Evolutionary conservation across 257 asterid species (phyloP), one percentile per base, ranked within the genome.

Genomic region (Solanum etuberosum): DNA sequence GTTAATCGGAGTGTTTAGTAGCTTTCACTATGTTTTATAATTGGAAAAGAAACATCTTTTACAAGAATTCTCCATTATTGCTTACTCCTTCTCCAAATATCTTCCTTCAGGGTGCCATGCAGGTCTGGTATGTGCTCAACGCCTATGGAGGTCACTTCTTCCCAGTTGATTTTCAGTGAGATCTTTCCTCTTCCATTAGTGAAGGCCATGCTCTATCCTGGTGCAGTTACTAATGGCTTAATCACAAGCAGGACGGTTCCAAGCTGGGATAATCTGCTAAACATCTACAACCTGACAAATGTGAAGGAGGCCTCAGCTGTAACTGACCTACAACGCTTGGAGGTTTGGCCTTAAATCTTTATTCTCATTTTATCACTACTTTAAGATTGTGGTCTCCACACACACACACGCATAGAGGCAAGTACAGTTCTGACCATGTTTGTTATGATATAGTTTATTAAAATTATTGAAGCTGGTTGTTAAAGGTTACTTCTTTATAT

Each of bases 191-290:
- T 94, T 89, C 91, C 97, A 5, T 95, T 95, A 23, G 95, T 97
- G 87, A 97, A 97, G 92, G 94, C 91, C 89, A 94, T 96, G 77
- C 99, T 97, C 87, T 97, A 93, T 90, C 99, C 99, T 0, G 99
- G 99, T 85, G 99, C 99, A 43, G 8, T 94, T 43, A 91, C 89
- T 71, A 91, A 93, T 82, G 94, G 94, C 71, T 91, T 96, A 77
- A 11, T 92, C 85, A 93, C 27, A 59, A 82, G 89, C 89, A 83
- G 86, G 91, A 90, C 92, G 35, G 88, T 97, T 77, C 99, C 99
- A 54, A 93, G 94, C 63, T 97, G 99, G 99, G 90, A 89, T 84
- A 88, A 91, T 91, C 92, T 97, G 87, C 91, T 94, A 80, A 82
- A 48, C 90, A 84, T 93, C 57, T 96, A 96, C 87, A 96, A 97